phyloP scores from a whole-genome alignment of 2,329 filamentous ascomycete species.

The Curvularia verruculosa region DNA sequence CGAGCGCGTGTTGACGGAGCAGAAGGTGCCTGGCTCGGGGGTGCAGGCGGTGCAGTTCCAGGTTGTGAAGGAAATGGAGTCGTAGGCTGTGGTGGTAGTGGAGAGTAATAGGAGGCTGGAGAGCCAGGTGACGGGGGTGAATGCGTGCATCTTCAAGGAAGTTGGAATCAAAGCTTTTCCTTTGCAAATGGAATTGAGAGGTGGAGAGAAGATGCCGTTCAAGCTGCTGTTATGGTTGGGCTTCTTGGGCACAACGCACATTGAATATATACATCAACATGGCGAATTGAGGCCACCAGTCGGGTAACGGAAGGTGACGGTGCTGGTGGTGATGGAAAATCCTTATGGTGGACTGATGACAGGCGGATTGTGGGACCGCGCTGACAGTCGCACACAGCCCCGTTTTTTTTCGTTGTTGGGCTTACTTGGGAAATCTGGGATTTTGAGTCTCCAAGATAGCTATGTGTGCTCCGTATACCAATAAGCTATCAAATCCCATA shows the following conservation, averaged over 20 bases:
- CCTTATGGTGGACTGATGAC: background rate
- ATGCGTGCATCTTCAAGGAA: background rate
- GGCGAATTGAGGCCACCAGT: background rate
- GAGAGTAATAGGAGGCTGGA: background rate
- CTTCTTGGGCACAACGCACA: no score
- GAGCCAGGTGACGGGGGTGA: background rate
- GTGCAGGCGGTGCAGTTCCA: constrained; percentile 8
- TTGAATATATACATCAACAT: background rate
- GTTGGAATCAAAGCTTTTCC: background rate
- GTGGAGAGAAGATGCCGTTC: no score
- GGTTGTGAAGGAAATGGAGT: constrained; percentile 4
- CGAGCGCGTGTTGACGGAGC: constrained; percentile 2
- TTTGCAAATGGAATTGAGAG: background rate
- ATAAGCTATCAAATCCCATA: background rate
- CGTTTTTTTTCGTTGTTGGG: background rate
- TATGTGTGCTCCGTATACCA: background rate
- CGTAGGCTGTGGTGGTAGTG: background rate
- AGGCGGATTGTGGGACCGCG: background rate
- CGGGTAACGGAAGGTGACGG: background rate
- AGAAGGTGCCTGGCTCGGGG: background rate
- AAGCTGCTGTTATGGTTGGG: background rate
- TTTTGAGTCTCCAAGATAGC: background rate
- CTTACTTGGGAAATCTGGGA: background rate
- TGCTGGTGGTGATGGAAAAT: background rate
- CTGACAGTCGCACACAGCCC: background rate